Evolutionary conservation across 164 flowering plant species (phyloP).

Genomic region (Magnolia officinalis): DNA sequence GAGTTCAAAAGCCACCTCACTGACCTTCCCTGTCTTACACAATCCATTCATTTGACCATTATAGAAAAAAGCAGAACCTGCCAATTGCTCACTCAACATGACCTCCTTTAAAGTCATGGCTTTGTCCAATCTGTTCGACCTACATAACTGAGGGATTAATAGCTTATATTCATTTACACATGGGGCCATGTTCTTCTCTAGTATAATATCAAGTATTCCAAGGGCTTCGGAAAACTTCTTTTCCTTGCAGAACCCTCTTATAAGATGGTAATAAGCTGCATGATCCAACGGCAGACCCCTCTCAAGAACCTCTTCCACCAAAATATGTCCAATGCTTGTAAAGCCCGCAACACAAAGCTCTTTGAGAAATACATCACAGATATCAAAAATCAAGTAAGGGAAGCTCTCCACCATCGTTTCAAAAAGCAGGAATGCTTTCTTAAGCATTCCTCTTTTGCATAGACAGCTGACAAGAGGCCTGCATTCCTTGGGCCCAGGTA

Average conservation of each 20-base stretch:
- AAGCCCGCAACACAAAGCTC: conserved; percentile 45
- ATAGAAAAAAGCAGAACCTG: conserved; percentile 18
- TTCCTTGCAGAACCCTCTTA: conserved; percentile 56
- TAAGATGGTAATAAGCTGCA: conserved; percentile 37
- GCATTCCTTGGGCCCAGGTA: conserved; percentile 39
- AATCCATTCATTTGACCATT: conserved; percentile 42
- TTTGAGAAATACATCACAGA: conserved; percentile 37
- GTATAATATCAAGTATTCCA: conserved; percentile 34
- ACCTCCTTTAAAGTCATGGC: conserved; percentile 42
- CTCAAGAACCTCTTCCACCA: conserved; percentile 42
- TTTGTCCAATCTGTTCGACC: conserved; percentile 26
- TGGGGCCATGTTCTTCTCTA: conserved; percentile 30
- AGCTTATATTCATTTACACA: conserved; percentile 28
- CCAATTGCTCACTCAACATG: conserved; percentile 28
- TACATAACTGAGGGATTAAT: conserved; percentile 49
- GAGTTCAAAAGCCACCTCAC: conserved; percentile 36
- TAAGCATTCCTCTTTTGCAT: conserved; percentile 38
- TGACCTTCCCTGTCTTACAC: conserved; percentile 33
- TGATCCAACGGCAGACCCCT: conserved; percentile 32
- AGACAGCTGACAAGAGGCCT: conserved; percentile 39
- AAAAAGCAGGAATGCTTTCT: conserved; percentile 52
- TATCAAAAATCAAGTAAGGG: conserved; percentile 26
- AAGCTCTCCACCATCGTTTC: conserved; percentile 32
- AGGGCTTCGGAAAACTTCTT: conserved; percentile 44
- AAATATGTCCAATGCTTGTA: conserved; percentile 32